Base-by-base conservation (phyloP, 2,329 filamentous ascomycete species). In the Fusarium nanum region DNA sequence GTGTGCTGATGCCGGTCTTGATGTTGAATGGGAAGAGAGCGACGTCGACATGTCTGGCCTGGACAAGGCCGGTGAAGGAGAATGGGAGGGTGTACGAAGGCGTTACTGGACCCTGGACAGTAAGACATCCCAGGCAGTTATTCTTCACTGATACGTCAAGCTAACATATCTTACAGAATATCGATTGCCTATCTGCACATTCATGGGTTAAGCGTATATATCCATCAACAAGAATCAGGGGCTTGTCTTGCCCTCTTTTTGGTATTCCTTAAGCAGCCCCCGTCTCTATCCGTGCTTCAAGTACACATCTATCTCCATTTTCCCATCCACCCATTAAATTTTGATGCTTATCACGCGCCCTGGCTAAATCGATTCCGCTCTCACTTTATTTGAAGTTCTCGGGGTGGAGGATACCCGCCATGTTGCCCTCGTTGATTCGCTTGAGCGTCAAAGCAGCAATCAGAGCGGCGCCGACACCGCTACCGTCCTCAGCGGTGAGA, bases 391-490 rank as follows among this genome's bases (percentile, higher is more conserved):
- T 76, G 71, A 87, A 91, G 78, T 90, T 89, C 79, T 91, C 88
- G 3, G 87, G 88, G 77, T 90, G 87, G 75, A 90, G 79, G 68
- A 91, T 89, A 76, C 89, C 89, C 16, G 87, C 85, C 78, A 89
- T 68, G 75, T 90, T 91, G 56, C 89, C 89, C 53, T 85, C 83
- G 77, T 88, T 83, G 67, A 90, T 87, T 56, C 89, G 82, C 85
- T 91, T 88, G 69, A 91, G 80, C 16, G 89, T 91, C 77, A 91
- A 77, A 14, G 89, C 89, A 10, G 96, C 96, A 84, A 99, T 98
- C 66, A 99, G 83, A 7, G 96, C 96, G 46, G 95, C 96, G 73
- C 95, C 95, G n/a, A 98, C 96, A 87, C 95, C 96, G 71, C 92
- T 95, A 71, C 96, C 96, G 79, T 99, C 96, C 83, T 99, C 96